Evolutionary conservation across 495 filamentous ascomycete genomes (phyloP).

Genomic region (Hypoxylon trugodes): DNA sequence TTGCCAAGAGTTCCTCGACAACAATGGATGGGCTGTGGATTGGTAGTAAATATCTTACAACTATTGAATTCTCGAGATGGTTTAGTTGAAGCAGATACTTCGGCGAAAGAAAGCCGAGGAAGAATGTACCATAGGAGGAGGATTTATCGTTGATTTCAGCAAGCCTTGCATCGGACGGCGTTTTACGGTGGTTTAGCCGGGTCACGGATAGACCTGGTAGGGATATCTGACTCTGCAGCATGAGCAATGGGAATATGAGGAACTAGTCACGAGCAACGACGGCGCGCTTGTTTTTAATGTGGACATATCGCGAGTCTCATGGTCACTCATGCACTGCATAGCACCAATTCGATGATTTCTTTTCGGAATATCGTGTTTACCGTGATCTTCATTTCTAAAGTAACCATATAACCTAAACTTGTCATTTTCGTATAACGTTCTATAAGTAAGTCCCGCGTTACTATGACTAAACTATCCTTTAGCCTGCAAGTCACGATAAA

Average conservation of each 20-base stretch:
- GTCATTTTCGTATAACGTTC: too few species aligned
- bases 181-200: constrained; percentile 6
- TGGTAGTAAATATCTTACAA: constrained; percentile 63
- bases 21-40: constrained; percentile 95
- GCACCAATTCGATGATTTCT: too few species aligned
- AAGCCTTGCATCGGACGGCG: constrained; percentile 31
- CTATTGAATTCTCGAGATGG: not conserved
- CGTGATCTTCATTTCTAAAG: too few species aligned
- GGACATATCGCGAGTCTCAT: too few species aligned
- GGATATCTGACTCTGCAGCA: constrained; percentile 14
- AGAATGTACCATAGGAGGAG: not conserved
- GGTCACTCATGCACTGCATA: too few species aligned
- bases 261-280: constrained; percentile 20
- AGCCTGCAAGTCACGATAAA: too few species aligned
- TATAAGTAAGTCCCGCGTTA: too few species aligned
- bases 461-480: too few species aligned
- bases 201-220: constrained; percentile 1
- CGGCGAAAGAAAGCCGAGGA: not conserved
- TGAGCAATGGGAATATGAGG: not conserved
- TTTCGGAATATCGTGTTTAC: too few species aligned
- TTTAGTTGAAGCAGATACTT: not conserved
- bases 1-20: constrained; percentile 80
- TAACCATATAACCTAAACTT: too few species aligned
- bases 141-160: constrained; percentile 4
- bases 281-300: not conserved